Conservation (phyloP, 202 grass and related monocot genomes). For the Carex arenaria region DNA sequence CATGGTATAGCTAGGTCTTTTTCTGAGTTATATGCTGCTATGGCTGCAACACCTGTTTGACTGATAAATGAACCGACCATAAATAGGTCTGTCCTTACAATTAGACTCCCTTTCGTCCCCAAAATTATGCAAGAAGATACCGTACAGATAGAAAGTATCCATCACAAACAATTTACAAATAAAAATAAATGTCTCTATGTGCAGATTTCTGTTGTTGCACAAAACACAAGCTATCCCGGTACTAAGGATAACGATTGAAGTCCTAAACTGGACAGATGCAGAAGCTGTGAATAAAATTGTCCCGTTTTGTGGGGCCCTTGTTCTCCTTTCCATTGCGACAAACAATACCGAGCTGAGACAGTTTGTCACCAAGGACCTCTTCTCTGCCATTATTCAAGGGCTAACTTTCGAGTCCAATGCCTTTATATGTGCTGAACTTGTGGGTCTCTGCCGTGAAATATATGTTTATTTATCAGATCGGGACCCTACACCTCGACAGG, state of each 20-base stretch:
- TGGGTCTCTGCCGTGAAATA: conserved; percentile 99
- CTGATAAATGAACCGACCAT: not conserved
- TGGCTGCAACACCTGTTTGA: not conserved
- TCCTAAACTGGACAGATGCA: conserved; percentile 81
- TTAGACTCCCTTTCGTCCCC: not conserved
- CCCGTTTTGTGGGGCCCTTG: conserved; percentile 67
- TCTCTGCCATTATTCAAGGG: conserved; percentile 78
- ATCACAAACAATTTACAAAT: not conserved
- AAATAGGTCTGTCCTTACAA: not conserved
- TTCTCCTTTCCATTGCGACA: conserved; percentile 73
- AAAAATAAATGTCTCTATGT: conserved; percentile 17
- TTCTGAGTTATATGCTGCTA: not conserved
- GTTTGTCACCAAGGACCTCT: conserved; percentile 91
- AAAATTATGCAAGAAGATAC: not conserved
- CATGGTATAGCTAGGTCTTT: not conserved
- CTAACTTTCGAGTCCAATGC: conserved; percentile 80
- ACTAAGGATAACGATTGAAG: conserved; percentile 67
- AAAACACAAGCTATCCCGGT: conserved; percentile 46
- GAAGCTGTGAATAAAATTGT: conserved; percentile 77
- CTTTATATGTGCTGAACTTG: conserved; percentile 69
- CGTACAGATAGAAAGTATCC: not conserved
- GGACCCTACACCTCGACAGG: conserved; percentile 79
- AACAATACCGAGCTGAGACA: conserved; percentile 70
- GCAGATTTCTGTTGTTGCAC: conserved; percentile 73
- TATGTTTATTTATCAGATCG: conserved; percentile 84